A percentile compares a stretch with the other conserved stretches of the same genome.
Conservation (phyloP, 345 rosid genomes). For the Salix suchowensis region DNA sequence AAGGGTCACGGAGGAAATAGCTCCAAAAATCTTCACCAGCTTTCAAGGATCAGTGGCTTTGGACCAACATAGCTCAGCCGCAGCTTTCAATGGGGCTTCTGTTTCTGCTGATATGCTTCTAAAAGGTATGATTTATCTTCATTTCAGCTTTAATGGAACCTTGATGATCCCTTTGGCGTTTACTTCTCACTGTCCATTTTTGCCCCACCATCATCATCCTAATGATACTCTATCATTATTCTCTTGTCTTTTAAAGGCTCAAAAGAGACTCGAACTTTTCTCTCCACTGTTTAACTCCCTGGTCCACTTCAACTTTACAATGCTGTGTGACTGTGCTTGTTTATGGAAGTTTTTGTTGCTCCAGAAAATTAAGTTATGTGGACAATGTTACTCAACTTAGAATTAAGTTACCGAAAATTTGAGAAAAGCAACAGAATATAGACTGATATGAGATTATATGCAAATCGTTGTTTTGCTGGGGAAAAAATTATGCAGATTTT, state of each 20-base stretch:
- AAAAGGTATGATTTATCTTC: slow-evolving; percentile 46
- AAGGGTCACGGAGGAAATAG: slow-evolving; percentile 50
- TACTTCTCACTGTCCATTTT: slow-evolving; percentile 7
- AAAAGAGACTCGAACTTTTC: slow-evolving; percentile 9
- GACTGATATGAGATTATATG: background rate
- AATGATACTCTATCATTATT: slow-evolving; percentile 7
- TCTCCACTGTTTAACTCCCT: slow-evolving; percentile 7
- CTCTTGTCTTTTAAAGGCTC: slow-evolving; percentile 16
- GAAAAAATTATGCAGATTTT: background rate
- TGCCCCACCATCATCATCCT: slow-evolving; percentile 7
- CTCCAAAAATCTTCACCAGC: slow-evolving; percentile 29
- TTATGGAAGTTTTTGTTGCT: too few relatives aligned
- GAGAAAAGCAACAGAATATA: background rate
- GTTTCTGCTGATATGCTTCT: slow-evolving; percentile 44
- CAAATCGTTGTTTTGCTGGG: background rate
- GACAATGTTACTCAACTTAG: background rate
- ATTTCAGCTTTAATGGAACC: slow-evolving; percentile 9
- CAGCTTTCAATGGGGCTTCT: slow-evolving; percentile 40
- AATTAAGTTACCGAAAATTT: slow-evolving; percentile 6
- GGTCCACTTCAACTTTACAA: background rate
- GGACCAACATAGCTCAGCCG: slow-evolving; percentile 30
- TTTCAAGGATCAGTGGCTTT: slow-evolving; percentile 31
- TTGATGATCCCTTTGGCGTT: slow-evolving; percentile 3
- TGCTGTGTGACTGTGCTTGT: too few relatives aligned
- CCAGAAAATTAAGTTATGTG: background rate